These are phyloP conservation scores for Candida boleticola DNA, from an alignment of 805 yeast species.

Conservation along the genomic window DNA sequence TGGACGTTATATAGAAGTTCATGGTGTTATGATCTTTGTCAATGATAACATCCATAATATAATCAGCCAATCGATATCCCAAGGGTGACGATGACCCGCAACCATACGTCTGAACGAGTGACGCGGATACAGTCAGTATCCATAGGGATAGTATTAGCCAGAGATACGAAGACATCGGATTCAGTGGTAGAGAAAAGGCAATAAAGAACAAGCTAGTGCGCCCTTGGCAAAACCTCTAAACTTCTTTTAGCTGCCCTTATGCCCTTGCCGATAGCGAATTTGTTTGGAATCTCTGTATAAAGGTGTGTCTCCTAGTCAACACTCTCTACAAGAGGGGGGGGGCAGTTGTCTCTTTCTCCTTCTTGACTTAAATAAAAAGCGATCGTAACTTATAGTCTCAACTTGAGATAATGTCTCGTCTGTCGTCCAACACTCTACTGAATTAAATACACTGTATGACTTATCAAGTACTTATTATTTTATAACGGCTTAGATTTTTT, in stretches of 20 bases:
- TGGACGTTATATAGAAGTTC: constrained; percentile 35
- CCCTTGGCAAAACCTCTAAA: too few species aligned
- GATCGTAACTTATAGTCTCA: too few species aligned
- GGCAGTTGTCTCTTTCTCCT: too few species aligned
- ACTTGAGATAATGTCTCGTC: too few species aligned
- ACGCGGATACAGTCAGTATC: neutral
- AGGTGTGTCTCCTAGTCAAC: too few species aligned
- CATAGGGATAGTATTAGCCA: neutral
- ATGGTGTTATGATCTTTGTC: constrained; percentile 26
- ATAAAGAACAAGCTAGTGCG: neutral
- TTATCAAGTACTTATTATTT: too few species aligned
- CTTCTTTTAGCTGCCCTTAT: too few species aligned
- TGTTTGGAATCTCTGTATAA: too few species aligned
- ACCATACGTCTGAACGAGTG: constrained; percentile 21
- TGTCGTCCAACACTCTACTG: neutral
- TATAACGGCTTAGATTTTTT: neutral
- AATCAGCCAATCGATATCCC: constrained; percentile 18
- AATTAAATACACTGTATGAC: neutral
- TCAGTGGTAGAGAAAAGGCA: too few species aligned
- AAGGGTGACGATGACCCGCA: constrained; percentile 10
- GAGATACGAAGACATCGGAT: neutral
- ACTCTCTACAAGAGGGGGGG: too few species aligned
- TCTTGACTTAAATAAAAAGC: too few species aligned
- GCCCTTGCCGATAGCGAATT: too few species aligned
- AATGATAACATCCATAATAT: constrained; percentile 34